Evolutionary conservation across 2,329 filamentous ascomycete genomes (phyloP).

Genomic region (Ophiostoma himal-ulmi): DNA sequence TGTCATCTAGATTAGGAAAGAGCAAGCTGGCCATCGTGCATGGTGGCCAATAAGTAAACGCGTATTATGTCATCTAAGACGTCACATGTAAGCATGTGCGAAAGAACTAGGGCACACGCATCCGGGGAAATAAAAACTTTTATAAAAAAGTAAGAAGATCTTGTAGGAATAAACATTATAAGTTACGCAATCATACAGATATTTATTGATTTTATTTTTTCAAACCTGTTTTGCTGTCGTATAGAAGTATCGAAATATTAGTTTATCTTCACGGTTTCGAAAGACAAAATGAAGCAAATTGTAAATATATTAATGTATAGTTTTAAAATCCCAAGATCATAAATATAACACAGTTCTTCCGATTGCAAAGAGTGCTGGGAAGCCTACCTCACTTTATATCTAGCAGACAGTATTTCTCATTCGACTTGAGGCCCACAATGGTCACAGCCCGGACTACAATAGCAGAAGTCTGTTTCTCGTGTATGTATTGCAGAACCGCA

Average conservation of each 20-base stretch:
- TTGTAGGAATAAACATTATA: neutral
- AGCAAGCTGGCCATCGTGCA: neutral
- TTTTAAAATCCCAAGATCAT: no score
- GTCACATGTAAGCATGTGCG: neutral
- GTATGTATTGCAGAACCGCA: neutral
- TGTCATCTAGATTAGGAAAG: conserved; percentile 2
- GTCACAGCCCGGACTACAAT: neutral
- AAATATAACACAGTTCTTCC: no score
- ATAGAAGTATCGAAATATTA: no score
- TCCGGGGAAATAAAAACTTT: neutral
- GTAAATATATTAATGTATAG: no score
- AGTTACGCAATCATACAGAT: no score
- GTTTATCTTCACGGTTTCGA: no score
- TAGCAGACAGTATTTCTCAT: neutral
- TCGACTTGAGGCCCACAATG: neutral
- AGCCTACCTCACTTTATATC: neutral
- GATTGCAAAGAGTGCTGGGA: neutral
- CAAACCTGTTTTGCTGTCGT: no score
- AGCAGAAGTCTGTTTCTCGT: neutral
- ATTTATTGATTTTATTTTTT: no score
- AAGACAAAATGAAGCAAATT: neutral
- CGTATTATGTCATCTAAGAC: neutral
- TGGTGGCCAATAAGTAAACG: neutral
- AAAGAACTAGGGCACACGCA: neutral
- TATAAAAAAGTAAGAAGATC: neutral